A percentile compares a stretch with the other conserved stretches of the same genome.
phyloP scores from a whole-genome alignment of 768 basidiomycete species.

The Candolleomyces eurysporus region DNA sequence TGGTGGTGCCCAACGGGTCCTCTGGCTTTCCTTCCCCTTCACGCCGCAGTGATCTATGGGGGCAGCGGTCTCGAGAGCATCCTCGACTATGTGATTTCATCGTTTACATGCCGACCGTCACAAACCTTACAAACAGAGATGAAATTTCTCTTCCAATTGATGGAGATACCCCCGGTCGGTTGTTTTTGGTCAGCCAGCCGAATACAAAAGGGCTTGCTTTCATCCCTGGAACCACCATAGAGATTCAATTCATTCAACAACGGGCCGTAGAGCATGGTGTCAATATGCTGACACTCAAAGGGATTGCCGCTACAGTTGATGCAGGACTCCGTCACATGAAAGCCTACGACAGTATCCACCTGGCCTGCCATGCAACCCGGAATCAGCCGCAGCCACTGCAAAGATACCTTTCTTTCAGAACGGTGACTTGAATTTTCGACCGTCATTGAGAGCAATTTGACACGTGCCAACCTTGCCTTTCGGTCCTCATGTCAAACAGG shows the following conservation, averaged over 20 bases:
- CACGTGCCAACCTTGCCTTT: constrained; percentile 26
- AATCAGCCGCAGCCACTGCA: constrained; percentile 22
- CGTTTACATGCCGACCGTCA: constrained; percentile 17
- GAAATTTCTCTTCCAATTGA: neutral
- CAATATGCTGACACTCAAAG: neutral
- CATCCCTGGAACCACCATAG: constrained; percentile 12
- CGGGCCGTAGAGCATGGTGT: neutral
- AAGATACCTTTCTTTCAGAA: constrained; percentile 19
- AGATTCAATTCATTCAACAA: constrained; percentile 12
- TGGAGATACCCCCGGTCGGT: constrained; percentile 6
- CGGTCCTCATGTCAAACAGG: constrained; percentile 41
- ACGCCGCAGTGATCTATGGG: constrained; percentile 32
- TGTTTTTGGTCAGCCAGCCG: no score
- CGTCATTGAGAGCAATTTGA: constrained; percentile 7
- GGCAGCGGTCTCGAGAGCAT: neutral
- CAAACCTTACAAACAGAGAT: constrained; percentile 3
- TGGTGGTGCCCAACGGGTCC: constrained; percentile 24
- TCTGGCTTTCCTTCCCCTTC: constrained; percentile 34
- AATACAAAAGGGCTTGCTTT: neutral
- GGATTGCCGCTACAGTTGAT: neutral
- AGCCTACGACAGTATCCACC: constrained; percentile 20
- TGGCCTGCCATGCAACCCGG: constrained; percentile 35
- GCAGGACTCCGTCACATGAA: neutral
- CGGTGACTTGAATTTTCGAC: constrained; percentile 10
- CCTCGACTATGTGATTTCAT: constrained; percentile 15